phyloP scores from a whole-genome alignment of 169 alveolate species.

The Ichthyophthirius multifiliis region DNA sequence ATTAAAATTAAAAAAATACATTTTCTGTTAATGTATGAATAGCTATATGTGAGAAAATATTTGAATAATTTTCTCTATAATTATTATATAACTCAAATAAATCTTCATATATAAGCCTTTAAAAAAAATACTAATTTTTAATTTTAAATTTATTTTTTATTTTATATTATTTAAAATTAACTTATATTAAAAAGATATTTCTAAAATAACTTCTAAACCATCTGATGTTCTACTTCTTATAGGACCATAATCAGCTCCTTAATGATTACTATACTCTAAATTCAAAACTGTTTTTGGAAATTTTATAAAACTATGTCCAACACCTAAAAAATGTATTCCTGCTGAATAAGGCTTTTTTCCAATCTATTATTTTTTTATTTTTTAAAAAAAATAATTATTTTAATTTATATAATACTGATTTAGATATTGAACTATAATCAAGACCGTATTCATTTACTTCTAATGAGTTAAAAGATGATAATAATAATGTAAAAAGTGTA shows the following conservation, averaged over 20 bases:
- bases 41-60: constrained; percentile 65
- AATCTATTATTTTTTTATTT: neutral
- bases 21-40: constrained; percentile 71
- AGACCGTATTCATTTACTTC: constrained; percentile 82
- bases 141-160: neutral
- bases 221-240: constrained; percentile 82
- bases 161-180: neutral
- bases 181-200: constrained; percentile 77
- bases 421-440: constrained; percentile 74
- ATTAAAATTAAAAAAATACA: neutral
- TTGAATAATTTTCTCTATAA: constrained; percentile 63
- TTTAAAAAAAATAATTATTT: neutral
- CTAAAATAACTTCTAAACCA: constrained; percentile 83
- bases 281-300: constrained; percentile 80
- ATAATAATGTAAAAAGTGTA: constrained; percentile 13
- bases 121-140: neutral
- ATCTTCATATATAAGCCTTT: constrained; percentile 27
- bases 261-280: constrained; percentile 66
- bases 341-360: constrained; percentile 52
- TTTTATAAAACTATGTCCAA: constrained; percentile 77
- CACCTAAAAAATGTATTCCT: constrained; percentile 81
- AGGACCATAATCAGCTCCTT: constrained; percentile 68
- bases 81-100: constrained; percentile 68
- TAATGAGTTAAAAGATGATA: constrained; percentile 58
- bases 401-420: constrained; percentile 37